phyloP scores from a whole-genome alignment of 192 early-diverging fungal species.

The Coemansia asiatica region DNA sequence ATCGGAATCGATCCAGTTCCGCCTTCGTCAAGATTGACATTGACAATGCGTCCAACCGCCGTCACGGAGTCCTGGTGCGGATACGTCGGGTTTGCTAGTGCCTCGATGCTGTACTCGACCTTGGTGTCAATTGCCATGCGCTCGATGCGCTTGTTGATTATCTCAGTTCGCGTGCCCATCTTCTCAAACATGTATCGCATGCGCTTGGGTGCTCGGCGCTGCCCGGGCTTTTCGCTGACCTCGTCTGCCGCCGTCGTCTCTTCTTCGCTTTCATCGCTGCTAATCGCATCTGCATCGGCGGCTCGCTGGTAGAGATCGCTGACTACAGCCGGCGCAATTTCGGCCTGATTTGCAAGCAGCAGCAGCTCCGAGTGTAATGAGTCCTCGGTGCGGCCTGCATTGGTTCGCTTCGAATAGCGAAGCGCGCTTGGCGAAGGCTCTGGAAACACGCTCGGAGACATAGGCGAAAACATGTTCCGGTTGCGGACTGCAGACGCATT shows the following conservation, averaged over 20 bases:
- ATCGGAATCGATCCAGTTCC: conserved; percentile 34
- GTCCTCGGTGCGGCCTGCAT: conserved; percentile 39
- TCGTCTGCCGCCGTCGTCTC: conserved; percentile 1
- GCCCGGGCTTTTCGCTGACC: background rate
- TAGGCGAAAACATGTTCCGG: conserved; percentile 26
- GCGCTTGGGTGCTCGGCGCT: conserved; percentile 14
- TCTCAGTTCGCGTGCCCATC: conserved; percentile 34
- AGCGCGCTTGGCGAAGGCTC: conserved; percentile 51
- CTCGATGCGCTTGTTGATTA: conserved; percentile 48
- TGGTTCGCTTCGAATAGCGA: conserved; percentile 42
- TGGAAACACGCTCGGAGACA: conserved; percentile 50
- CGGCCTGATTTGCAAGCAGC: conserved; percentile 16
- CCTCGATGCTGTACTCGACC: conserved; percentile 38
- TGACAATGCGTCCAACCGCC: conserved; percentile 78
- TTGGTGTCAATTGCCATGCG: conserved; percentile 49
- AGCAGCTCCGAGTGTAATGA: conserved; percentile 32
- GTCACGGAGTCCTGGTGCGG: conserved; percentile 61
- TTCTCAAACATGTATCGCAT: conserved; percentile 58
- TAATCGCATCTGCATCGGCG: conserved; percentile 1
- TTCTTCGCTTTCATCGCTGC: conserved; percentile 30
- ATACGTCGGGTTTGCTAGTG: conserved; percentile 56
- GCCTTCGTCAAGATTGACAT: conserved; percentile 66
- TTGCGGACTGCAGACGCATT: conserved; percentile 10
- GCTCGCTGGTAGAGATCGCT: conserved; percentile 10
- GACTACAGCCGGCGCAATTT: conserved; percentile 8